A percentile compares a stretch with the other conserved stretches of the same genome.
Evolutionary conservation across 2,329 filamentous ascomycete species (phyloP).

Genomic region (Ampelomyces quisqualis): DNA sequence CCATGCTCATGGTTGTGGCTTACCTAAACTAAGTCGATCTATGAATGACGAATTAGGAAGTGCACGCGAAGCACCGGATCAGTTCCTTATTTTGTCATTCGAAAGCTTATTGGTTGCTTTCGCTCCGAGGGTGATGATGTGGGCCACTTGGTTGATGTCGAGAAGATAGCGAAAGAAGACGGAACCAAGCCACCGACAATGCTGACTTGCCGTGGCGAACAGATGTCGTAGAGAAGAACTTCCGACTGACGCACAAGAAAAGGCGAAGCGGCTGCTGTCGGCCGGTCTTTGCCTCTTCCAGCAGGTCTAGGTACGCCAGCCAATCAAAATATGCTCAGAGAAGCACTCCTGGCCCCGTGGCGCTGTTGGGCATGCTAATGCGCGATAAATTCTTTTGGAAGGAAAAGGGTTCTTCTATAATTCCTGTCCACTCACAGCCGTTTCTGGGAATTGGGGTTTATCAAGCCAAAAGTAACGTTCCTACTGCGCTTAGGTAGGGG

Average conservation of each 20-base stretch:
- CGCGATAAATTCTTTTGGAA: background rate
- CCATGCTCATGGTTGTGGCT: conserved; percentile 27
- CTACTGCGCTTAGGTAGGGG: too few species aligned
- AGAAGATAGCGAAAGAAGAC: conserved; percentile 11
- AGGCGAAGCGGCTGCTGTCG: conserved; percentile 32
- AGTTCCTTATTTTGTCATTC: conserved; percentile 25
- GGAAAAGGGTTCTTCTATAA: too few species aligned
- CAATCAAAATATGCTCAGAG: conserved; percentile 9
- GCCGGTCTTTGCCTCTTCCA: conserved; percentile 18
- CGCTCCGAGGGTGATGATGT: conserved; percentile 7
- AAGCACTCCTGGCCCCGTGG: background rate
- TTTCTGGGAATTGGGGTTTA: too few species aligned
- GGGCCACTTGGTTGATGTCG: conserved; percentile 10
- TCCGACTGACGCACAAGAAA: conserved; percentile 30
- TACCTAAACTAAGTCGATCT: conserved; percentile 15
- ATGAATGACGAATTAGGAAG: conserved; percentile 13
- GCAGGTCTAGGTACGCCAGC: conserved; percentile 5
- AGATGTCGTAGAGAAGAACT: conserved; percentile 18
- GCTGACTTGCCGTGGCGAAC: conserved; percentile 6
- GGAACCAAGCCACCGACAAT: conserved; percentile 6
- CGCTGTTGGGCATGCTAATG: conserved; percentile 4
- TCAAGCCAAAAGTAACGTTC: too few species aligned
- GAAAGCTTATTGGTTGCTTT: conserved; percentile 10
- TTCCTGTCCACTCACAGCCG: too few species aligned
- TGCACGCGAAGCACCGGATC: conserved; percentile 19